A percentile compares a stretch with the other conserved stretches of the same genome.
These are phyloP conservation scores for Beauveria bassiana DNA, from an alignment of 2,329 filamentous ascomycete genomes.

Conservation along the genomic window DNA sequence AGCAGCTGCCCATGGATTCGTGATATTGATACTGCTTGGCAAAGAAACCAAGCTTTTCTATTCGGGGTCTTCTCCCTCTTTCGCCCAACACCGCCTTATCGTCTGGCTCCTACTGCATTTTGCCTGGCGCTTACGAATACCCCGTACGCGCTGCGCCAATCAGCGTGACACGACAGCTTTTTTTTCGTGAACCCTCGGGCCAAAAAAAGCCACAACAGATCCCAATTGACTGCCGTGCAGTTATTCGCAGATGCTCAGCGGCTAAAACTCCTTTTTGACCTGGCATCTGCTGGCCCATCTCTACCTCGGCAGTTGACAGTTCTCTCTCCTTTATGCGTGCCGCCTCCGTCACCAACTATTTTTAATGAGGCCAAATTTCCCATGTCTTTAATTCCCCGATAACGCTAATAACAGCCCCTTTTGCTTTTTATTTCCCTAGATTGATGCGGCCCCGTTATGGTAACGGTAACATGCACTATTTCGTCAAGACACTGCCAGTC, in stretches of 20 bases:
- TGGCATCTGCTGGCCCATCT: not conserved
- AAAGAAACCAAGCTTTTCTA: not conserved
- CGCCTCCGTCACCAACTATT: not conserved
- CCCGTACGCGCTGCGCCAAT: not conserved
- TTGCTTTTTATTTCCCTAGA: not conserved
- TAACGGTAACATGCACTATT: not conserved
- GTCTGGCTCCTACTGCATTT: not conserved
- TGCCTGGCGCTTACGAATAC: not conserved
- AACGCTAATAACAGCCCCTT: not conserved
- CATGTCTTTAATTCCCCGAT: conserved; percentile 5
- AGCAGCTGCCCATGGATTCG: no score
- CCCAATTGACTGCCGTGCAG: not conserved
- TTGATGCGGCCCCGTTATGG: not conserved
- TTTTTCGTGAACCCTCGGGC: not conserved
- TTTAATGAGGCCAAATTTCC: conserved; percentile 4
- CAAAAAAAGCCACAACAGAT: not conserved
- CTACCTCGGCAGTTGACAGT: not conserved
- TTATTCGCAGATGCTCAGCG: not conserved
- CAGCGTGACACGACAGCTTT: not conserved
- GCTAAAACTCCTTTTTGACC: not conserved
- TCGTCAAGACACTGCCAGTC: not conserved
- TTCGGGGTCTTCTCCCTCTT: no score
- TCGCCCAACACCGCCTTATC: no score
- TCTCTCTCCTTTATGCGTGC: not conserved
- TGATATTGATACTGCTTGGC: no score